Evolutionary conservation across 345 rosid species (phyloP).

Genomic region (Excoecaria cochinchinensis): DNA sequence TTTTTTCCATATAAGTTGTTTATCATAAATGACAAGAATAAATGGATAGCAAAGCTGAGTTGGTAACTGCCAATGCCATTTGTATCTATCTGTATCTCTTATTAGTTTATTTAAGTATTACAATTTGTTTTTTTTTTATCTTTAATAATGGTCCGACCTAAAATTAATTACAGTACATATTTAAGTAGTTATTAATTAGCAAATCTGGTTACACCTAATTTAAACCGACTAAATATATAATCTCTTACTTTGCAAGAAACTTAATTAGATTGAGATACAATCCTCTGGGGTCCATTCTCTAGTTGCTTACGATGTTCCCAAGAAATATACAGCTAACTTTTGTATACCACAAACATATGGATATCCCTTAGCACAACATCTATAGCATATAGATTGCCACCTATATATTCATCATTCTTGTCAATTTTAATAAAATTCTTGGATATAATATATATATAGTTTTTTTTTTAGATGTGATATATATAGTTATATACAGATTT

Average conservation of each 20-base stretch:
- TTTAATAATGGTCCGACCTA: neutral
- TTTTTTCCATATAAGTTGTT: conserved; percentile 13
- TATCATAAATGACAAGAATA: conserved; percentile 41
- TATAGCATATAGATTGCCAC: neutral
- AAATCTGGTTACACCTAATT: conserved; percentile 52
- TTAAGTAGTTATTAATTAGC: neutral
- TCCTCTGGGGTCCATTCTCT: conserved; percentile 4
- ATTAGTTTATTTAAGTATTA: conserved; percentile 6
- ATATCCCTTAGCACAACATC: neutral
- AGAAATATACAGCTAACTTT: conserved; percentile 32
- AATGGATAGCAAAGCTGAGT: conserved; percentile 49
- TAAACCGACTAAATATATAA: conserved; percentile 38
- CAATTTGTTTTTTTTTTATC: neutral
- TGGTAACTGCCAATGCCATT: conserved; percentile 43
- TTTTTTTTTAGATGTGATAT: no score
- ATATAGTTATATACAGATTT: no score
- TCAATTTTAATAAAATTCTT: neutral
- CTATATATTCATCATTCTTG: neutral
- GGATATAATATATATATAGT: no score
- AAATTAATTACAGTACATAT: neutral
- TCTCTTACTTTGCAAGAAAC: conserved; percentile 64
- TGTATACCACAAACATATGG: conserved; percentile 6
- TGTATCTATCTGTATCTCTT: conserved; percentile 41
- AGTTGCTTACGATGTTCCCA: conserved; percentile 29
- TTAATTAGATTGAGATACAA: conserved; percentile 22